Percentiles rank a stretch among this genome's conserved stretches.
Conservation (phyloP, 2,329 filamentous ascomycete genomes). For the Hymenoscyphus repandus region DNA sequence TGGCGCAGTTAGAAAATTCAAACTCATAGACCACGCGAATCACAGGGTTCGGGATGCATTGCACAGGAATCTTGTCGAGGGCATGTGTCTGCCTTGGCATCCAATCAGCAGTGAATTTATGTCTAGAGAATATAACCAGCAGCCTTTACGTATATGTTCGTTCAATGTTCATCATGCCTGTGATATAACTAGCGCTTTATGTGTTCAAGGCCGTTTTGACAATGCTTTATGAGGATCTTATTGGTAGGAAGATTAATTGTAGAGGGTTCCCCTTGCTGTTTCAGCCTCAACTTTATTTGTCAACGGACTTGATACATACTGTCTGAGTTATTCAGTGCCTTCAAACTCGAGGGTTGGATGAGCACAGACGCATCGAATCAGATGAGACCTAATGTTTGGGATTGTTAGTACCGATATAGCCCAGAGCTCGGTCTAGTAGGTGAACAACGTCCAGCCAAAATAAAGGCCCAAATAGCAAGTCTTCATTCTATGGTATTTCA, state of each 20-base stretch:
- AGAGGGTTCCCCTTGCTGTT: neutral
- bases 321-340: neutral
- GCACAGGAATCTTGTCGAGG: neutral
- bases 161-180: neutral
- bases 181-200: neutral
- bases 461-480: no score
- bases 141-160: neutral
- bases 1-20: slow-evolving; percentile 1
- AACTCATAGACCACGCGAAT: neutral
- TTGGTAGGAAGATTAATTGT: neutral
- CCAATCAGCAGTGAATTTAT: neutral
- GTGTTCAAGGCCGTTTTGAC: neutral
- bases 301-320: neutral
- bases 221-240: neutral
- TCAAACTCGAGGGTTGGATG: no score
- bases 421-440: no score
- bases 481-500: no score
- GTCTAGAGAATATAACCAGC: no score
- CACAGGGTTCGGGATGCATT: neutral
- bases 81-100: neutral
- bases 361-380: no score
- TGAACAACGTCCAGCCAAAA: no score
- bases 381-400: no score
- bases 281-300: neutral
- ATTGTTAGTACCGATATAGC: no score